Evolutionary conservation across 768 basidiomycete species (phyloP).

Genomic region (Hirschioporus abietinus): DNA sequence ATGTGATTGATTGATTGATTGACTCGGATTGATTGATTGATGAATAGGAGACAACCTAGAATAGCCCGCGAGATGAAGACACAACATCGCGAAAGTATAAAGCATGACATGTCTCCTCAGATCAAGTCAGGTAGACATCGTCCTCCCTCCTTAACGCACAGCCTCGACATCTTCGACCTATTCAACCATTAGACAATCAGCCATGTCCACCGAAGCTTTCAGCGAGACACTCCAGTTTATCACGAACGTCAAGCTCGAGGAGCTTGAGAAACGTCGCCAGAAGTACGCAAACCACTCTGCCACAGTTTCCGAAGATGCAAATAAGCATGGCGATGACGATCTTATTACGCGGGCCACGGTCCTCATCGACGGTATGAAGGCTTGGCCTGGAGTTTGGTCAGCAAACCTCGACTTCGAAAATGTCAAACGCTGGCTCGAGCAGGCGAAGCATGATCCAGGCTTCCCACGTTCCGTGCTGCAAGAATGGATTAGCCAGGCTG

Average conservation of each 20-base stretch:
- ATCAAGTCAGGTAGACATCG: too few species aligned
- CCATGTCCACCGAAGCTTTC: conserved; percentile 19
- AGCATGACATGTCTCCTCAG: too few species aligned
- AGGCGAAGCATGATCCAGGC: conserved; percentile 36
- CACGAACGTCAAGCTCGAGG: conserved; percentile 38
- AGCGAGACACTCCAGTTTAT: conserved; percentile 38
- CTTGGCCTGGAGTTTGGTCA: not conserved
- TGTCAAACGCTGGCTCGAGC: conserved; percentile 33
- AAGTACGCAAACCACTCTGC: conserved; percentile 29
- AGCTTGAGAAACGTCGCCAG: conserved; percentile 35
- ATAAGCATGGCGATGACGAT: not conserved
- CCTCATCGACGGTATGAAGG: not conserved
- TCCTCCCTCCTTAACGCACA: too few species aligned
- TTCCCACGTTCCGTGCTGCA: conserved; percentile 31
- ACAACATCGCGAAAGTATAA: too few species aligned
- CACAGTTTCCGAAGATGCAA: not conserved
- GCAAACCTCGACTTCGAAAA: conserved; percentile 25
- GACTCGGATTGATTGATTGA: too few species aligned
- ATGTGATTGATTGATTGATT: too few species aligned
- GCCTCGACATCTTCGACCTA: too few species aligned
- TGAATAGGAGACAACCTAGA: too few species aligned
- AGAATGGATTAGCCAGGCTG: conserved; percentile 33
- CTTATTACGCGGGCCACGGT: not conserved
- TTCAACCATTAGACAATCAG: not conserved
- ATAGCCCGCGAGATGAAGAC: too few species aligned